Conservation (phyloP, 768 basidiomycete species). For the Rossbeevera mucosa region DNA sequence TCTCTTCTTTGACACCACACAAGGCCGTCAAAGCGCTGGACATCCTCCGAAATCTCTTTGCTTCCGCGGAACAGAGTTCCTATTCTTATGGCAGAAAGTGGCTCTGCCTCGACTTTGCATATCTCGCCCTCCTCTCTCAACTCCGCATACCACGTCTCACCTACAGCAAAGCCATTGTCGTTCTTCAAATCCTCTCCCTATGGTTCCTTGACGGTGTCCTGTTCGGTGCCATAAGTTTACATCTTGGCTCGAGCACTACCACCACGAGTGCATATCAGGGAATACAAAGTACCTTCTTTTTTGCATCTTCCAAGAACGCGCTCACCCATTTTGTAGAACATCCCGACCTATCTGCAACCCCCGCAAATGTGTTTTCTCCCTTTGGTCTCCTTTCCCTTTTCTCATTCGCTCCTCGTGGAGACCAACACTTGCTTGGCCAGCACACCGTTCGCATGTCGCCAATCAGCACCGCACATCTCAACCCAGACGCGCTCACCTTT, state of each 20-base stretch:
- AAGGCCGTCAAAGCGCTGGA: slow-evolving; percentile 78
- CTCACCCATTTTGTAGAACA: slow-evolving; percentile 23
- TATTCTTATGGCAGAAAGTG: slow-evolving; percentile 60
- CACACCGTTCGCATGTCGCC: slow-evolving; percentile 92
- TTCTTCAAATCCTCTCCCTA: slow-evolving; percentile 56
- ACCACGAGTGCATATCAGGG: slow-evolving; percentile 15
- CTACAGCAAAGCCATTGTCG: slow-evolving; percentile 59
- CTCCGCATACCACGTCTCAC: slow-evolving; percentile 72
- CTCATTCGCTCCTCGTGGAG: slow-evolving; percentile 34
- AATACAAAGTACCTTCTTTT: slow-evolving; percentile 30
- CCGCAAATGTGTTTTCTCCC: slow-evolving; percentile 44
- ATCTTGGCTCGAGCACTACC: slow-evolving; percentile 34
- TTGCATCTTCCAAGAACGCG: neutral
- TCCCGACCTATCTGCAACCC: slow-evolving; percentile 39
- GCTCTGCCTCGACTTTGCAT: slow-evolving; percentile 65
- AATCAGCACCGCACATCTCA: slow-evolving; percentile 87
- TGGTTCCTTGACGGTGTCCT: slow-evolving; percentile 65
- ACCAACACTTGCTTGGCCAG: slow-evolving; percentile 72
- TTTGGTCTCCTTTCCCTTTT: slow-evolving; percentile 48
- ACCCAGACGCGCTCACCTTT: slow-evolving; percentile 68
- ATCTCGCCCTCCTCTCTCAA: slow-evolving; percentile 50
- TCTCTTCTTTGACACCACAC: slow-evolving; percentile 2
- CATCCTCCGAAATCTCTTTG: slow-evolving; percentile 51
- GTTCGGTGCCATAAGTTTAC: slow-evolving; percentile 67
- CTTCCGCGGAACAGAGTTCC: slow-evolving; percentile 38